phyloP scores from a whole-genome alignment of 331 rosid genomes.

The Rosa hybrid region DNA sequence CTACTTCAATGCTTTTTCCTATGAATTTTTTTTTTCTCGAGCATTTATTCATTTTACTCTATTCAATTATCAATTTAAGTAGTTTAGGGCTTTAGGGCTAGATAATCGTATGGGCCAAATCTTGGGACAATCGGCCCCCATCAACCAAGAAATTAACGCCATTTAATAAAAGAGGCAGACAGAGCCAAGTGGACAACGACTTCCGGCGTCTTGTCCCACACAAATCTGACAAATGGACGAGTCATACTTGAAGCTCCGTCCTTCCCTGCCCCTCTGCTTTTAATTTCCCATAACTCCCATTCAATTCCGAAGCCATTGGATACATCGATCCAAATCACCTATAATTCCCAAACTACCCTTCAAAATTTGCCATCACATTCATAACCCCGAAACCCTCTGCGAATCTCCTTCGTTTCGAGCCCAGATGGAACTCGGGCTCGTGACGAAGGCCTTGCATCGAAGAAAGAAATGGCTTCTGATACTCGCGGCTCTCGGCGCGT shows the following conservation, averaged over 20 bases:
- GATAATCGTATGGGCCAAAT: background rate
- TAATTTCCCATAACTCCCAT: background rate
- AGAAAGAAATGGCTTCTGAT: conserved; percentile 56
- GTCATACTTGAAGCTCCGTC: background rate
- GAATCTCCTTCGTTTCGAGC: conserved; percentile 4
- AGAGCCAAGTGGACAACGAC: background rate
- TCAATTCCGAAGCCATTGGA: background rate
- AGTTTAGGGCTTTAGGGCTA: too few species aligned
- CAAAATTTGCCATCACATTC: background rate
- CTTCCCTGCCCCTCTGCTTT: background rate
- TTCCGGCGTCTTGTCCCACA: background rate
- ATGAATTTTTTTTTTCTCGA: too few species aligned
- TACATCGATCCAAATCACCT: background rate
- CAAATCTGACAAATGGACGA: background rate
- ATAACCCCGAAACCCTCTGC: background rate
- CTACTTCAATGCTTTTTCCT: too few species aligned
- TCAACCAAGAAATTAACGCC: background rate
- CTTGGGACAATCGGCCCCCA: background rate
- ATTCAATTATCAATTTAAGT: too few species aligned
- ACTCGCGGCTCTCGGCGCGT: conserved; percentile 56
- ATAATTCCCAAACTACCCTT: background rate
- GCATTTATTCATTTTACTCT: too few species aligned
- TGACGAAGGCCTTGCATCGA: conserved; percentile 39
- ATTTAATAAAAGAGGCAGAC: background rate
- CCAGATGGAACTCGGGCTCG: conserved; percentile 60